phyloP scores from a whole-genome alignment of 108 stramenopile species.

The Stephanodiscus triporus region DNA sequence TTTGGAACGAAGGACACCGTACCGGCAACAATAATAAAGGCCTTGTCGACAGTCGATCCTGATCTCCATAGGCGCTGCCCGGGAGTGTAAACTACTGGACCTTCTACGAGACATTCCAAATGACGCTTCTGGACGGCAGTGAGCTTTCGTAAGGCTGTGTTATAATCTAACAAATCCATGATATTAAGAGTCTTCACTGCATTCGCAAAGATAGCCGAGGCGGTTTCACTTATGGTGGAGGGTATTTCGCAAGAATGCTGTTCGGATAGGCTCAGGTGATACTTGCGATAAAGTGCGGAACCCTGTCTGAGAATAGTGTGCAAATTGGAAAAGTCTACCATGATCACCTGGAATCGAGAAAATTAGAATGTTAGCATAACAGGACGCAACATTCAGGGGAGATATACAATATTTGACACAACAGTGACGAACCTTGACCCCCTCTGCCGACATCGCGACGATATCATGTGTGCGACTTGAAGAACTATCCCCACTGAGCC shows the following conservation, averaged over 20 bases:
- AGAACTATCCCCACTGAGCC: constrained; percentile 73
- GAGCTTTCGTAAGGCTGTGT: constrained; percentile 82
- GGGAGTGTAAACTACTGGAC: constrained; percentile 68
- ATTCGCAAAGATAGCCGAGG: constrained; percentile 34
- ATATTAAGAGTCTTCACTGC: constrained; percentile 66
- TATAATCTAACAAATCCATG: constrained; percentile 74
- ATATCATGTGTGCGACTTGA: constrained; percentile 64
- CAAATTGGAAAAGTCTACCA: constrained; percentile 67
- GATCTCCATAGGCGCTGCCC: constrained; percentile 82
- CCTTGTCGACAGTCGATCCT: constrained; percentile 79
- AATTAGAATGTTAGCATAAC: not conserved
- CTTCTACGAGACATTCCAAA: constrained; percentile 81
- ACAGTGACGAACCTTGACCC: constrained; percentile 71
- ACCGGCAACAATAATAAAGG: constrained; percentile 81
- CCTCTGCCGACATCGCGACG: constrained; percentile 81
- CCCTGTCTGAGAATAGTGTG: constrained; percentile 75
- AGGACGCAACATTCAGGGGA: not conserved
- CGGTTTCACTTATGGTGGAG: constrained; percentile 27
- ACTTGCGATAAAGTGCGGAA: constrained; percentile 73
- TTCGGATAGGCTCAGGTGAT: constrained; percentile 61
- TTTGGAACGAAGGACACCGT: constrained; percentile 80
- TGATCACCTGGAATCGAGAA: constrained; percentile 54
- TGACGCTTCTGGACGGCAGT: constrained; percentile 88
- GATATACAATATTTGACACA: not conserved
- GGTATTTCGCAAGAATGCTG: constrained; percentile 45